phyloP scores from a whole-genome alignment of 768 basidiomycete species.

The Nevesoporus exiguus region DNA sequence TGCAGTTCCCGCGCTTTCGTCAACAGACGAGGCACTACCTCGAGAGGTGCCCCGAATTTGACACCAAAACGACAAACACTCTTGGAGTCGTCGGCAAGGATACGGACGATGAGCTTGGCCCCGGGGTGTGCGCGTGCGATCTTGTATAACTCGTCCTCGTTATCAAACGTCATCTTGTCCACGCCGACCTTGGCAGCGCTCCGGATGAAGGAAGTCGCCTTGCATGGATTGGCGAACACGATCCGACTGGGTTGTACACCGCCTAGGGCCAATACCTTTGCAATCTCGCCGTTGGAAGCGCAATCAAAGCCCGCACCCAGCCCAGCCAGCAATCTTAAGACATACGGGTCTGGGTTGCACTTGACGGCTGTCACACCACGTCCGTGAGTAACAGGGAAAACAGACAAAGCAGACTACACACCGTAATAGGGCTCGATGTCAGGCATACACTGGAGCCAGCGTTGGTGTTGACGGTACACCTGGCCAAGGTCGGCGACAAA shows the following conservation, averaged over 20 bases:
- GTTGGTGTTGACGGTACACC: conserved; percentile 79
- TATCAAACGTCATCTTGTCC: conserved; percentile 97
- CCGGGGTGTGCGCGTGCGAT: conserved; percentile 74
- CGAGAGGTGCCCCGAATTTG: conserved; percentile 93
- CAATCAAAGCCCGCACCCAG: conserved; percentile 96
- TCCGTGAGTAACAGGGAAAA: conserved; percentile 26
- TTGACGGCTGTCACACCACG: conserved; percentile 69
- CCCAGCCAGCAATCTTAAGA: conserved; percentile 85
- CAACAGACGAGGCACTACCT: conserved; percentile 74
- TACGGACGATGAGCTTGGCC: conserved; percentile 88
- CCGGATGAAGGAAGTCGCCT: conserved; percentile 90
- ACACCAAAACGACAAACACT: conserved; percentile 89
- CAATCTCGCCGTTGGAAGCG: conserved; percentile 92
- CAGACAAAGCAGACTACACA: conserved; percentile 36
- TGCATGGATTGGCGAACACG: conserved; percentile 99
- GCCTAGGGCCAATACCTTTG: conserved; percentile 68
- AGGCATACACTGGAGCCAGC: conserved; percentile 76
- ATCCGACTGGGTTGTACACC: conserved; percentile 77
- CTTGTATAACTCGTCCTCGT: conserved; percentile 93
- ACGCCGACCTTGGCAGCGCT: conserved; percentile 77
- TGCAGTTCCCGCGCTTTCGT: conserved; percentile 71
- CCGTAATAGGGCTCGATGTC: conserved; percentile 94
- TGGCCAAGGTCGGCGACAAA: conserved; percentile 92
- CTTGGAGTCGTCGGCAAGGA: conserved; percentile 97
- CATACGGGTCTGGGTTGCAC: conserved; percentile 96